Base-by-base conservation (phyloP, 78 protist species). In the Emiliania huxleyi region DNA sequence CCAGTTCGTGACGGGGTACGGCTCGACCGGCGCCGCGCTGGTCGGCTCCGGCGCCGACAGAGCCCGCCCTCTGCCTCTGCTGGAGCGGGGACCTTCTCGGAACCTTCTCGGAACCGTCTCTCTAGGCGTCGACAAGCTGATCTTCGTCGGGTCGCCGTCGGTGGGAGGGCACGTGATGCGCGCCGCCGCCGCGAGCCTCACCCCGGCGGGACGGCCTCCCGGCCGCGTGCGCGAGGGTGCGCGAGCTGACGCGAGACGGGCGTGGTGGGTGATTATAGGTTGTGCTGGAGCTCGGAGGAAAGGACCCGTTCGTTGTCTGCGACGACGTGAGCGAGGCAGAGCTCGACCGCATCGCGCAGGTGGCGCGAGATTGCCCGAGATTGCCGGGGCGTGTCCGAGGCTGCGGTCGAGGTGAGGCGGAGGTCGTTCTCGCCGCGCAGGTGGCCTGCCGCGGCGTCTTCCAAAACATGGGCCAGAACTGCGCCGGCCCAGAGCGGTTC, bases 401-500 rank as follows among this genome's bases (percentile, higher is more conserved):
- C n/a, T n/a, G n/a, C n/a, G n/a, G n/a, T n/a, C n/a, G n/a, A n/a
- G n/a, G n/a, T n/a, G n/a, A n/a, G n/a, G 26, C 85, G 18, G 33
- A 77, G 1, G 48, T 40, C 73, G 49, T 1, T 26, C 35, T 15
- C 15, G 12, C 49, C 81, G 35, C 37, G 11, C 85, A 81, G 52
- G 23, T 43, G 21, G 94, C 91, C 21, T 23, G 22, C 18, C 94
- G 94, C 26, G 94, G 69, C 2, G 94, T 15, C 12, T 92, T 43
- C 69, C n/a, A 15, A 33, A 6, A 37, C 44, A 19, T 26, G 49
- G 94, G 94, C 29, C 89, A 92, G 87, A 92, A 92, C 91, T 92
- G 94, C 85, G 37, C 37, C 29, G 89, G 91, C 37, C n/a, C 92
- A 4, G 94, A 92, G 91, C 91, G 94, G 38, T 92, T 87, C 77